phyloP scores from a whole-genome alignment of 495 filamentous ascomycete species.

The Annulohypoxylon stygium region DNA sequence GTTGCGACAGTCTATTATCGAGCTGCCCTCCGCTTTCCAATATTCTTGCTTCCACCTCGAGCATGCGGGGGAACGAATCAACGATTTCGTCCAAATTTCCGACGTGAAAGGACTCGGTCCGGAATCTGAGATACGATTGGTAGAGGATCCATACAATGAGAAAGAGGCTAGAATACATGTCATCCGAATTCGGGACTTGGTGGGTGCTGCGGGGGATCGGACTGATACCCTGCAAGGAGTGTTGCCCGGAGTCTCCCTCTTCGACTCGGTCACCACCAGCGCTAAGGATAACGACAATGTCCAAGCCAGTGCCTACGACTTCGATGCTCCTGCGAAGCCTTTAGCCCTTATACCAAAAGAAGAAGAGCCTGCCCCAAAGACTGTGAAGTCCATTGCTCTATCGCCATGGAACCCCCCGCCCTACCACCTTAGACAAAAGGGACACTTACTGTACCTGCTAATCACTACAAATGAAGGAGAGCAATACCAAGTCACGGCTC shows the following conservation, averaged over 20 bases:
- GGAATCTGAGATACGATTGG: constrained; percentile 80
- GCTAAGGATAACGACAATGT: constrained; percentile 65
- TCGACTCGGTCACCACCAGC: constrained; percentile 75
- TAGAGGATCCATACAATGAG: constrained; percentile 98
- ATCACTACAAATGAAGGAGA: constrained; percentile 92
- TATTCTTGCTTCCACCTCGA: constrained; percentile 99
- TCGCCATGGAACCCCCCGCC: constrained; percentile 98
- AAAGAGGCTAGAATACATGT: constrained; percentile 97
- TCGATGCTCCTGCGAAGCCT: constrained; percentile 74
- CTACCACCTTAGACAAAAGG: constrained; percentile 87
- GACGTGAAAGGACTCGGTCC: constrained; percentile 84
- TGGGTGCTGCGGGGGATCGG: constrained; percentile 90
- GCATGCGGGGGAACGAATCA: constrained; percentile 84
- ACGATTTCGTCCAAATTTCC: constrained; percentile 94
- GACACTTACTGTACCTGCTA: constrained; percentile 92
- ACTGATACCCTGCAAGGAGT: constrained; percentile 91
- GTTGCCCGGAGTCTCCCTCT: constrained; percentile 85
- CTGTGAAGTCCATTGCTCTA: constrained; percentile 86
- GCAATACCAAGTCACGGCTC: constrained; percentile 90
- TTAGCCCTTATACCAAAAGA: constrained; percentile 76
- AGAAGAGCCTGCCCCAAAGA: constrained; percentile 79
- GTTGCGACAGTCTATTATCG: constrained; percentile 95
- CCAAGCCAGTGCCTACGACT: constrained; percentile 76
- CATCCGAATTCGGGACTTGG: constrained; percentile 87
- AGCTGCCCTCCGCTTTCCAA: constrained; percentile 91